Evolutionary conservation across 78 protist genomes (phyloP).

Genomic region (Dictyostelium discoideum): dicty_2.7 NC_007090.3:2416501-2417000

Average conservation of each 20-base stretch:
- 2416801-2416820: conserved; percentile 92
- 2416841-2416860: conserved; percentile 69
- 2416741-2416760: conserved; percentile 63
- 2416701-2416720: conserved; percentile 28
- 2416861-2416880: conserved; percentile 81
- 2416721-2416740: conserved; percentile 94
- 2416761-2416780: conserved; percentile 74
- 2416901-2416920: background rate
- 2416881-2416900: conserved; percentile 17
- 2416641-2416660: conserved; percentile 94
- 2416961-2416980: conserved; percentile 73
- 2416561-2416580: conserved; percentile 60
- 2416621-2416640: conserved; percentile 77
- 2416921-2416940: conserved; percentile 71
- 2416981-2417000: background rate
- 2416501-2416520: conserved; percentile 48
- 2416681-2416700: background rate
- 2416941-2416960: conserved; percentile 90
- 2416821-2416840: conserved; percentile 17
- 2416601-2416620: conserved; percentile 3
- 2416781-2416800: conserved; percentile 92
- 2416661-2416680: conserved; percentile 55
- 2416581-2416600: conserved; percentile 55
- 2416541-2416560: conserved; percentile 35
- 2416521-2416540: conserved; percentile 26